Conservation (phyloP, 1,139 yeast species). For the Ogataea hybrid region DNA sequence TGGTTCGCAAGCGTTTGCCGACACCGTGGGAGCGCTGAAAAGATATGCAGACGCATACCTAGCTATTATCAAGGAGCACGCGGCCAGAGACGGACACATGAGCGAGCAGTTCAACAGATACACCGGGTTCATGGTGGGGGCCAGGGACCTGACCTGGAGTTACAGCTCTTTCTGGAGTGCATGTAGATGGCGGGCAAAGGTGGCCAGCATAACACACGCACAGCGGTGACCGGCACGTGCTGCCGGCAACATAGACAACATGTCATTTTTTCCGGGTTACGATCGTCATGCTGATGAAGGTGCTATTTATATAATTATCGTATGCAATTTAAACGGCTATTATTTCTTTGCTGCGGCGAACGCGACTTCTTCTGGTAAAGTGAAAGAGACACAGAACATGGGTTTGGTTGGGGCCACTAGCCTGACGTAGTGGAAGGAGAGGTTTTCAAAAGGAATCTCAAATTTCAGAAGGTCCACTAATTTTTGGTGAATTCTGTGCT, state of each 20-base stretch:
- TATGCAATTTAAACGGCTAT: background rate
- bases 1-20: conserved; percentile 46
- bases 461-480: conserved; percentile 53
- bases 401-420: conserved; percentile 96
- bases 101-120: conserved; percentile 85
- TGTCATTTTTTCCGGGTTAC: conserved; percentile 7
- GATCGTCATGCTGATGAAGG: background rate
- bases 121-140: conserved; percentile 87
- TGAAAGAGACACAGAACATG: conserved; percentile 87
- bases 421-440: conserved; percentile 78
- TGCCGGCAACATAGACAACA: background rate
- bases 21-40: conserved; percentile 46
- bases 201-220: conserved; percentile 24
- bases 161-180: conserved; percentile 79
- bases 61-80: conserved; percentile 68
- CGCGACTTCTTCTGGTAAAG: conserved; percentile 77
- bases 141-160: conserved; percentile 86
- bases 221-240: background rate
- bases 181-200: conserved; percentile 56
- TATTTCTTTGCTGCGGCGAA: conserved; percentile 32
- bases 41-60: conserved; percentile 74
- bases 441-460: conserved; percentile 44
- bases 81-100: conserved; percentile 70
- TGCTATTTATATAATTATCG: background rate
- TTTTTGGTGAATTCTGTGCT: conserved; percentile 57